Conservation (phyloP, 305 asterid species). For the Salvia sclarea region DNA sequence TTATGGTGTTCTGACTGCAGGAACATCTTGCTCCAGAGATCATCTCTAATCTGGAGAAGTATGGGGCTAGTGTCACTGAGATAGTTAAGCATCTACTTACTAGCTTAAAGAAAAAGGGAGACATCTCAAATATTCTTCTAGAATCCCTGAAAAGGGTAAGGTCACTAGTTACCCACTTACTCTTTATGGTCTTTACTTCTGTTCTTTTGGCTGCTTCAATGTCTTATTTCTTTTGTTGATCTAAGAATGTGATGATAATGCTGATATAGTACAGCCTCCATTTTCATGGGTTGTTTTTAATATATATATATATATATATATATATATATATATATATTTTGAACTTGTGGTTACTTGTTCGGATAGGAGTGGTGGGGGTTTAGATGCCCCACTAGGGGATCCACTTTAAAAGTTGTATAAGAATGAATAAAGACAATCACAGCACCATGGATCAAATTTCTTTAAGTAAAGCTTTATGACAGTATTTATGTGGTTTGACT, state of each 20-base stretch:
- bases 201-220: conserved; percentile 12
- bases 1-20: conserved; percentile 47
- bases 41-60: conserved; percentile 68
- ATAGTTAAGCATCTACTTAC: conserved; percentile 82
- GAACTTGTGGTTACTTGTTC: not conserved
- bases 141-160: conserved; percentile 79
- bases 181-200: conserved; percentile 20
- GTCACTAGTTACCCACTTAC: conserved; percentile 4
- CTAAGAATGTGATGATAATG: not conserved
- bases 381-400: not conserved
- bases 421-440: not conserved
- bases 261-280: not conserved
- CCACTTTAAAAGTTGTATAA: not conserved
- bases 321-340: not conserved
- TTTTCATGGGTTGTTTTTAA: not conserved
- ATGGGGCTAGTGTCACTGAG: conserved; percentile 66
- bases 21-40: conserved; percentile 81
- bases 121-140: conserved; percentile 55
- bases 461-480: conserved; percentile 25
- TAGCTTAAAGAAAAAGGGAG: conserved; percentile 71
- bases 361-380: not conserved
- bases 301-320: not conserved
- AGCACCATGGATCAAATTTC: not conserved
- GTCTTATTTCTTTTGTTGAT: conserved; percentile 2
- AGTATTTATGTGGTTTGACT: conserved; percentile 29